Percentiles rank a stretch among this genome's conserved stretches.
phyloP scores from a whole-genome alignment of 768 basidiomycete species.

The Hirschioporus abietinus region DNA sequence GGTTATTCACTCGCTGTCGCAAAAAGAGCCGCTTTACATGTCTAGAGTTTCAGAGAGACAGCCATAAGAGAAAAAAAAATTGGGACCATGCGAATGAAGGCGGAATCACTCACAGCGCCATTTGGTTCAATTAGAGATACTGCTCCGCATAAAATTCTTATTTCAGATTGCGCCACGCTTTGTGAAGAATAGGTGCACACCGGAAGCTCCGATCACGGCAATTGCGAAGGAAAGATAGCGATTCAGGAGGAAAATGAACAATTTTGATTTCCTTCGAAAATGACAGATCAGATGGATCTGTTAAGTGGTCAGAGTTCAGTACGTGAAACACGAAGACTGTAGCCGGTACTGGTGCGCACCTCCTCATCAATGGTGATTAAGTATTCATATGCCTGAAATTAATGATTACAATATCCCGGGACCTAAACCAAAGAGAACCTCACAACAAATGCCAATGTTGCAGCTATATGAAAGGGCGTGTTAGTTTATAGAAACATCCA shows the following conservation, averaged over 20 bases:
- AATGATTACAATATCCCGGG: not conserved
- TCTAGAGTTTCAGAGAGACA: not conserved
- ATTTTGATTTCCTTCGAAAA: not conserved
- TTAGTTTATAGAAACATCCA: not conserved
- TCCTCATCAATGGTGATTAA: not conserved
- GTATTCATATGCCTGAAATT: not conserved
- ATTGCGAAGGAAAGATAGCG: not conserved
- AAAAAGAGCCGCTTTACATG: not conserved
- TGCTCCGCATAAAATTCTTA: not conserved
- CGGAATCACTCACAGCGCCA: not conserved
- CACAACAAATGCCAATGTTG: not conserved
- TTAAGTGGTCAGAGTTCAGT: not conserved
- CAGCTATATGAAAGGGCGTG: not conserved
- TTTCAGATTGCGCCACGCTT: not conserved
- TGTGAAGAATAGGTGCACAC: not conserved
- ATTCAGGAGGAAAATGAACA: slow-evolving; percentile 3
- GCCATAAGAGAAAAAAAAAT: not conserved
- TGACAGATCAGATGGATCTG: not conserved
- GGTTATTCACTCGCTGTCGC: not conserved
- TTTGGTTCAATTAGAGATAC: not conserved
- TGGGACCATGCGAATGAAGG: not conserved
- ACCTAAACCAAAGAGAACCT: not conserved
- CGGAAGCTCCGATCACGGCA: not conserved
- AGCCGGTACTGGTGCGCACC: not conserved
- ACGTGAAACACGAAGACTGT: not conserved